Percentiles rank a stretch among this genome's conserved stretches.
phyloP scores from a whole-genome alignment of 2,329 filamentous ascomycete species.

The Penicillium sp. region DNA sequence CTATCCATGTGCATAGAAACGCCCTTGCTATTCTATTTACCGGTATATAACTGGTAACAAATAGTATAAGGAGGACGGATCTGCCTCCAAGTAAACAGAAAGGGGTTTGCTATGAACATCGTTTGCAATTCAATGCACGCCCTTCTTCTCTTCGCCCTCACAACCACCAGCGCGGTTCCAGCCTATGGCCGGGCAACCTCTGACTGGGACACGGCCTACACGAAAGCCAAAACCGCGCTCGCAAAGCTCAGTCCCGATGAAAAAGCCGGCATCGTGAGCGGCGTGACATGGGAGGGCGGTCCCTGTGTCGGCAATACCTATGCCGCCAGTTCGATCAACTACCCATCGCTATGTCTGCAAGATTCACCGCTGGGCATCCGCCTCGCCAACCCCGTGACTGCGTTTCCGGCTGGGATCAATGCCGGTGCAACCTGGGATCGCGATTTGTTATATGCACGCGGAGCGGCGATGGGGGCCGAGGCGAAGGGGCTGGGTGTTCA shows the following conservation, averaged over 20 bases:
- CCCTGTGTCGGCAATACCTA: conserved; percentile 38
- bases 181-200: not conserved
- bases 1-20: not conserved
- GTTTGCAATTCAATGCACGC: not conserved
- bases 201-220: not conserved
- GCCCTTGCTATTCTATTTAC: too few relatives aligned
- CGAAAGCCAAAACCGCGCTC: not conserved
- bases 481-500: conserved; percentile 36
- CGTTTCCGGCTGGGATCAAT: conserved; percentile 48
- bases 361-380: conserved; percentile 44
- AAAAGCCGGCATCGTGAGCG: not conserved
- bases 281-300: conserved; percentile 14
- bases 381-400: conserved; percentile 48
- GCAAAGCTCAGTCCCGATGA: not conserved
- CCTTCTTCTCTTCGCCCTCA: not conserved
- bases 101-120: not conserved
- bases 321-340: conserved; percentile 29
- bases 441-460: conserved; percentile 57
- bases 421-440: conserved; percentile 58
- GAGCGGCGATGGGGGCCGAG: conserved; percentile 59
- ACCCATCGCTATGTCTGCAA: conserved; percentile 39
- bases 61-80: too few relatives aligned
- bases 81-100: too few relatives aligned
- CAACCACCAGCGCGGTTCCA: not conserved
- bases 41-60: too few relatives aligned